Conservation (phyloP, 1,139 yeast species). For the Geotrichum citri-aurantii region DNA sequence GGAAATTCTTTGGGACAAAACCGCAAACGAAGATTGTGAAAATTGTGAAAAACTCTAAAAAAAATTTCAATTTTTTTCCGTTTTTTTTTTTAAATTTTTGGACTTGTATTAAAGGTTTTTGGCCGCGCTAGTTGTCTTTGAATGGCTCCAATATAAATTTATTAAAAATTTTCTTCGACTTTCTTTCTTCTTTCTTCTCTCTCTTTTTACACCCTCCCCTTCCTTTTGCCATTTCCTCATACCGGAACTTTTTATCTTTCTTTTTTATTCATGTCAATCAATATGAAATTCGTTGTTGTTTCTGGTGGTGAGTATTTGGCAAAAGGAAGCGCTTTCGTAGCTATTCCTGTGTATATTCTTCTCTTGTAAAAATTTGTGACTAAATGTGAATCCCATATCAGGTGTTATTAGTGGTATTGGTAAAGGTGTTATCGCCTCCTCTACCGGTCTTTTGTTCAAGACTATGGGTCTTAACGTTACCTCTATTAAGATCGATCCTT, state of each 20-base stretch:
- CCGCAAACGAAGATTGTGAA: not conserved
- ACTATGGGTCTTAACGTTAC: conserved; percentile 93
- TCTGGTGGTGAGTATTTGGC: conserved; percentile 62
- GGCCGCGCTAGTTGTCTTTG: not conserved
- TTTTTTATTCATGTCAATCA: conserved; percentile 5
- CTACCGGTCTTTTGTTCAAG: conserved; percentile 91
- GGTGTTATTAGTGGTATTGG: conserved; percentile 99
- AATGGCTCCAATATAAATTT: not conserved
- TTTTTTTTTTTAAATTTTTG: not conserved
- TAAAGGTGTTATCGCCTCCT: conserved; percentile 94
- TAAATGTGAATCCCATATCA: conserved; percentile 65
- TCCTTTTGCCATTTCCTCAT: conserved; percentile 16
- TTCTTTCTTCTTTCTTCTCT: conserved; percentile 4
- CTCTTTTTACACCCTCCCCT: conserved; percentile 12
- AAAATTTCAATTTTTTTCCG: not conserved
- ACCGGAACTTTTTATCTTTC: conserved; percentile 14
- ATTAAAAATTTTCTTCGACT: conserved; percentile 1
- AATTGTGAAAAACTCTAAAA: not conserved
- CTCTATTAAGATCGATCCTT: conserved; percentile 96
- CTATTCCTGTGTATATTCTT: conserved; percentile 4
- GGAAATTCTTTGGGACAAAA: not conserved
- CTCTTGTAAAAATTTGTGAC: conserved; percentile 5
- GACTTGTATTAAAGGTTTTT: not conserved
- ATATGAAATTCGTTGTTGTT: conserved; percentile 97
- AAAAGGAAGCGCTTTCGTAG: conserved; percentile 13